A percentile compares a stretch with the other conserved stretches of the same genome.
Conservation (phyloP, 176 grass and related monocot genomes). For the Elymus sibiricus region DNA sequence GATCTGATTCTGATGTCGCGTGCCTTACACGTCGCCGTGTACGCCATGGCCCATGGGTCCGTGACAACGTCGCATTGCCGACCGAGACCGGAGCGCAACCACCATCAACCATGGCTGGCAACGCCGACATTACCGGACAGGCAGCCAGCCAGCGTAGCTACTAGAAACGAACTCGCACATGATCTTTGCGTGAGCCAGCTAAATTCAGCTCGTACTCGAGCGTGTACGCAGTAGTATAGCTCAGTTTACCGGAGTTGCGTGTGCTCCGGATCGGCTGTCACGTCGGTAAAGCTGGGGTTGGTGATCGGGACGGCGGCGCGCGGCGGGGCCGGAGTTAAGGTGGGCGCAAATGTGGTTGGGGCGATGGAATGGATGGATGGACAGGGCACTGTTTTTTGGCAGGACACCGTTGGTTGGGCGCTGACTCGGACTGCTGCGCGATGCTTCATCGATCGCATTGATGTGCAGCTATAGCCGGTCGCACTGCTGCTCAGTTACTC, state of each 20-base stretch:
- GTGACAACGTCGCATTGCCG: not conserved
- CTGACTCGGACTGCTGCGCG: not conserved
- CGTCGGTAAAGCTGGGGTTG: not conserved
- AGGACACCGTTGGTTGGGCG: not conserved
- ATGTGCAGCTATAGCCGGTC: not conserved
- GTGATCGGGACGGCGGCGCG: not conserved
- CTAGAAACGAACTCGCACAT: not conserved
- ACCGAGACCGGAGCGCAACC: not conserved
- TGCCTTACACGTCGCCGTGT: not conserved
- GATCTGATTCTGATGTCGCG: not conserved
- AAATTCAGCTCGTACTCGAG: not conserved
- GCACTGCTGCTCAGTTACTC: constrained; percentile 1
- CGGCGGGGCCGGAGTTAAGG: not conserved
- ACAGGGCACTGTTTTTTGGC: not conserved
- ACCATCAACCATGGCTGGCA: not conserved
- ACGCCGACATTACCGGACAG: not conserved
- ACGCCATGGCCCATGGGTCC: not conserved
- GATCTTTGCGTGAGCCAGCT: not conserved
- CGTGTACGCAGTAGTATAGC: not conserved
- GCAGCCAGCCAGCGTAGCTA: not conserved
- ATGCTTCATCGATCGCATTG: not conserved
- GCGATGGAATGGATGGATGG: not conserved
- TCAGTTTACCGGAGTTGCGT: not conserved
- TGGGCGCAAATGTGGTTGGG: constrained; percentile 28
- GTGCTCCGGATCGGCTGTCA: not conserved